Evolutionary conservation across 2,329 filamentous ascomycete species (phyloP), one percentile per base, ranked within the genome.

Genomic region (Talaromyces sp.): DNA sequence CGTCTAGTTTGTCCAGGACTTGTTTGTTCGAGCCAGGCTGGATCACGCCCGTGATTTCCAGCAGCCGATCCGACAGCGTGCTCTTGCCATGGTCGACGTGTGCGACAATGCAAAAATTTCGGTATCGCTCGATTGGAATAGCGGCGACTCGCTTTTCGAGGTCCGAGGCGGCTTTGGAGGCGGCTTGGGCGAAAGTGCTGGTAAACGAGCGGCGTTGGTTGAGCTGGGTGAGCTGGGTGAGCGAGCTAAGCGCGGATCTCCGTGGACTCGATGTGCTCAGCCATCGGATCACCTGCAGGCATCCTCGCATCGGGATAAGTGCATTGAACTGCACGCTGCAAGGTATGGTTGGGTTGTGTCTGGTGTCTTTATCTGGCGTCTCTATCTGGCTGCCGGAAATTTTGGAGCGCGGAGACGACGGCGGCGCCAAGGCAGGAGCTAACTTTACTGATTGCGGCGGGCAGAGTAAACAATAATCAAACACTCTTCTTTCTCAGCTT

Each of bases 71-170:
- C 67, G 89, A 94, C 59, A 99, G 87, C 4, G 95, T 99, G 73
- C 91, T 96, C 78, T 99, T 99, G 70, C 95, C 95, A 87, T 99
- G 95, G 75, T 99, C 95, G 73, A 99, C 96, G 75, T 99, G 95
- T 9, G 95, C 95, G 57, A 99, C 94, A 71, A 99, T 98, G 78
- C 95, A 99, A 76, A 99, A 99, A 76, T 99, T 99, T 65, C 95
- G 89, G 71, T 85, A 83, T 42, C 81, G 76, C 42, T 83, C 80
- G 59, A 83, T 76, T 7, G 81, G 81, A 58, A 83, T 82, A 4
- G 75, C 75, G 4, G 77, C 73, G 40, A 83, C 82, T 55, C 87
- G 81, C 62, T 80, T 78, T 72, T 89, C 87, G 27, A 89, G 79
- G 28, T 83, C 81, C n/a, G 81, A 72, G 5, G 73, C 66, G 0